These are phyloP conservation scores for Fusarium bulbicola DNA, from an alignment of 2,329 filamentous ascomycete genomes.

Conservation along the genomic window DNA sequence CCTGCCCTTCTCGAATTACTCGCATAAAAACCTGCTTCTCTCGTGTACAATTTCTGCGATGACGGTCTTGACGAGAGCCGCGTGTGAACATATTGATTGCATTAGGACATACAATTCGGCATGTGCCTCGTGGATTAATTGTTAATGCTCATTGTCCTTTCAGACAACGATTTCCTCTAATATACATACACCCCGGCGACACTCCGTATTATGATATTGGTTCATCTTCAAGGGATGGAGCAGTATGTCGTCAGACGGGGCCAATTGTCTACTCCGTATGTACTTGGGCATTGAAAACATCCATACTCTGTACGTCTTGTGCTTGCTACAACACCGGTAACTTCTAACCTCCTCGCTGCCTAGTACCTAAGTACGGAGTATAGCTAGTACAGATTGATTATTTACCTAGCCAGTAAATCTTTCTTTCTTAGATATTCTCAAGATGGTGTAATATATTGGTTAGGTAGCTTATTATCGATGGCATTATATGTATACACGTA, in stretches of 20 bases:
- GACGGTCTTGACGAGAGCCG: background rate
- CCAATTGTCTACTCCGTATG: background rate
- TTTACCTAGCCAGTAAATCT: background rate
- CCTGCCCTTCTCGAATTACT: slow-evolving; percentile 27
- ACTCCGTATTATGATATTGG: background rate
- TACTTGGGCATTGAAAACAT: background rate
- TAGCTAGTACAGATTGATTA: background rate
- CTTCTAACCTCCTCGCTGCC: background rate
- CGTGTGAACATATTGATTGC: background rate
- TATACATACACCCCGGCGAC: background rate
- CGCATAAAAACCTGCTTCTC: background rate
- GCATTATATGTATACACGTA: background rate
- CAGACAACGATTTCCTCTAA: background rate
- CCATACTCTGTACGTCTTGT: background rate
- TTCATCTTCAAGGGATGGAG: slow-evolving; percentile 4
- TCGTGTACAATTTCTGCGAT: background rate
- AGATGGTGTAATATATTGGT: background rate
- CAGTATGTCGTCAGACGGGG: background rate
- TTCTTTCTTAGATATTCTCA: background rate
- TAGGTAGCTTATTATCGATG: background rate
- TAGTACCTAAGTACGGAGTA: background rate
- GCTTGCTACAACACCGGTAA: slow-evolving; percentile 6
- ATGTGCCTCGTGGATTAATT: background rate
- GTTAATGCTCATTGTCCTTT: slow-evolving; percentile 33
- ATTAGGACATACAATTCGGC: slow-evolving; percentile 2